Evolutionary conservation across 805 yeast genomes (phyloP).

Genomic region (Cyberlindnera subsufficiens): DNA sequence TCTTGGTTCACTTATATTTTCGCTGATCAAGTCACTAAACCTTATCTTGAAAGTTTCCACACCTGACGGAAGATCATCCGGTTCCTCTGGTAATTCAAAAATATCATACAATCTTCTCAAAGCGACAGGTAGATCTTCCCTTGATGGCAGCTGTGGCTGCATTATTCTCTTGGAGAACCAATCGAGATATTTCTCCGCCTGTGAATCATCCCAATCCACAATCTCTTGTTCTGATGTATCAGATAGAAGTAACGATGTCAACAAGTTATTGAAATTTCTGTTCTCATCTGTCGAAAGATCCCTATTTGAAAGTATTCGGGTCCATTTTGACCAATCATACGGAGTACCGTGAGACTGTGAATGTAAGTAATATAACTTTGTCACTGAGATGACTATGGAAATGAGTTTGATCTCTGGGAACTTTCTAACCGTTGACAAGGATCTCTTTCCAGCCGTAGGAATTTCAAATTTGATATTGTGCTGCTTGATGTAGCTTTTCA

Average conservation of each 20-base stretch:
- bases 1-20: not conserved
- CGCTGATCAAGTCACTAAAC: no score
- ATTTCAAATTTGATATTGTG: constrained; percentile 8
- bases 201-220: constrained; percentile 40
- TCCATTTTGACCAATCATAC: constrained; percentile 14
- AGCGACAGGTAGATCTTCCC: constrained; percentile 12
- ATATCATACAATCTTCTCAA: constrained; percentile 20
- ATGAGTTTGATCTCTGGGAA: constrained; percentile 23
- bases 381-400: constrained; percentile 7
- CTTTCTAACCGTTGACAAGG: constrained; percentile 30
- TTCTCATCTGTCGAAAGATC: constrained; percentile 3
- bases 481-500: constrained; percentile 23
- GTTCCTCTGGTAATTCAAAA: constrained; percentile 12
- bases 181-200: constrained; percentile 41
- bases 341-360: constrained; percentile 1
- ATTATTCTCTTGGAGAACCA: constrained; percentile 40
- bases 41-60: no score
- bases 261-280: constrained; percentile 5
- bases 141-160: constrained; percentile 19
- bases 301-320: constrained; percentile 16
- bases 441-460: not conserved
- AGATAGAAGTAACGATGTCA: constrained; percentile 9
- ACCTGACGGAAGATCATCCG: not conserved
- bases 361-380: constrained; percentile 19
- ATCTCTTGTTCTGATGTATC: constrained; percentile 30